Percentiles rank a stretch among this genome's conserved stretches.
phyloP scores from a whole-genome alignment of 2,329 filamentous ascomycete genomes.

The Lasiodiplodia citricola region DNA sequence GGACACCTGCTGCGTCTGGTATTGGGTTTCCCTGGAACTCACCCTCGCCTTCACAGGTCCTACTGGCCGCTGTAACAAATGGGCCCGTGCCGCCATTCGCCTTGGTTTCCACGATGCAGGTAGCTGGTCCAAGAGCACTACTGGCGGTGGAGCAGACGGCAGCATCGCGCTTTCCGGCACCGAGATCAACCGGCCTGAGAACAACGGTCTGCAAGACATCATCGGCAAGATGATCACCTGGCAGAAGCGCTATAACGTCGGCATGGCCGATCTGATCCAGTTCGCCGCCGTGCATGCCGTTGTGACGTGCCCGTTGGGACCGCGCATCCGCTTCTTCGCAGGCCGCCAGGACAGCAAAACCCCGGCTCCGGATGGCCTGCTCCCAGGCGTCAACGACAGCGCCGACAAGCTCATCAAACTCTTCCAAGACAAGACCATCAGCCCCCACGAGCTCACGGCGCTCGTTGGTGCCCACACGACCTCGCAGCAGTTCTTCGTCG shows the following conservation, averaged over 20 bases:
- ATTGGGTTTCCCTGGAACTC: constrained; percentile 40
- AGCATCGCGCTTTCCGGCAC: constrained; percentile 45
- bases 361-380: constrained; percentile 50
- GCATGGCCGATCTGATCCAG: constrained; percentile 61
- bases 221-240: constrained; percentile 46
- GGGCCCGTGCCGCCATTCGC: constrained; percentile 38
- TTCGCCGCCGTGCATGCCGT: constrained; percentile 45
- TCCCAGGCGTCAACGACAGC: constrained; percentile 51
- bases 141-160: constrained; percentile 49
- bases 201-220: constrained; percentile 55
- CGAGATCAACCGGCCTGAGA: constrained; percentile 44
- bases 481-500: constrained; percentile 54
- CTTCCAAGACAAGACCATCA: constrained; percentile 59
- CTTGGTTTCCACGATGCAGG: constrained; percentile 43
- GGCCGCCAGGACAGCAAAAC: constrained; percentile 53
- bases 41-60: constrained; percentile 34
- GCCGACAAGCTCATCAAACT: constrained; percentile 53
- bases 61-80: constrained; percentile 37
- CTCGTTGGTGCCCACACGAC: constrained; percentile 61
- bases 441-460: constrained; percentile 56
- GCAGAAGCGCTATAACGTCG: constrained; percentile 50
- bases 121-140: constrained; percentile 39
- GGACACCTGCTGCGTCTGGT: constrained; percentile 44
- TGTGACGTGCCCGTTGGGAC: constrained; percentile 57
- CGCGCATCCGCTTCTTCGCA: constrained; percentile 57